phyloP scores from a whole-genome alignment of 805 yeast genomes.

The Saccharomyces jurei region DNA sequence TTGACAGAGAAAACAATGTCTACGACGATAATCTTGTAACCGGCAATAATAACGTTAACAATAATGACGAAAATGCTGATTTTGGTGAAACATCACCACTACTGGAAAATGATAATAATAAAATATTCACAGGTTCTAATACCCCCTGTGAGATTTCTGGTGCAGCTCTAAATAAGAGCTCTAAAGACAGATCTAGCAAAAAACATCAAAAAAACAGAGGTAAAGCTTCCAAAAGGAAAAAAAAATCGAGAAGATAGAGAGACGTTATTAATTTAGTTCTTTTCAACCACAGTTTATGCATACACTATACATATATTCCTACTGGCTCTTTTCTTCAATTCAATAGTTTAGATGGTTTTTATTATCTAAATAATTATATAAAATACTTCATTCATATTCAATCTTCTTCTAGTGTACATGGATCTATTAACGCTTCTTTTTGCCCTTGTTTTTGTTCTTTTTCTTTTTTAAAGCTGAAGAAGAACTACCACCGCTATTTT shows the following conservation, averaged over 20 bases:
- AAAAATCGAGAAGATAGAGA: slow-evolving; percentile 9
- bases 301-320: not conserved
- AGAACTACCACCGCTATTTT: slow-evolving; percentile 7
- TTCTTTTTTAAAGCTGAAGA: slow-evolving; percentile 16
- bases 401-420: not conserved
- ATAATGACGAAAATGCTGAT: not conserved
- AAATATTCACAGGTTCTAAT: not conserved
- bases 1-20: slow-evolving; percentile 27
- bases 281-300: not conserved
- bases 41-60: not conserved
- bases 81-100: not conserved
- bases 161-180: not conserved
- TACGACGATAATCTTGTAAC: slow-evolving; percentile 5
- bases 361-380: not conserved
- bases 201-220: slow-evolving; percentile 5
- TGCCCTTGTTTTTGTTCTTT: slow-evolving; percentile 24
- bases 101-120: slow-evolving; percentile 1
- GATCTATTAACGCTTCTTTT: slow-evolving; percentile 19
- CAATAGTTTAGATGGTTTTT: not conserved
- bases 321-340: not conserved
- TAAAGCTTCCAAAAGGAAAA: slow-evolving; percentile 13
- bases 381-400: not conserved
- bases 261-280: not conserved
- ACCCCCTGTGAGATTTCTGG: not conserved
- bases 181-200: not conserved